Evolutionary conservation across 257 asterid genomes (phyloP).

Genomic region (Capsicum rhomboideum): DNA sequence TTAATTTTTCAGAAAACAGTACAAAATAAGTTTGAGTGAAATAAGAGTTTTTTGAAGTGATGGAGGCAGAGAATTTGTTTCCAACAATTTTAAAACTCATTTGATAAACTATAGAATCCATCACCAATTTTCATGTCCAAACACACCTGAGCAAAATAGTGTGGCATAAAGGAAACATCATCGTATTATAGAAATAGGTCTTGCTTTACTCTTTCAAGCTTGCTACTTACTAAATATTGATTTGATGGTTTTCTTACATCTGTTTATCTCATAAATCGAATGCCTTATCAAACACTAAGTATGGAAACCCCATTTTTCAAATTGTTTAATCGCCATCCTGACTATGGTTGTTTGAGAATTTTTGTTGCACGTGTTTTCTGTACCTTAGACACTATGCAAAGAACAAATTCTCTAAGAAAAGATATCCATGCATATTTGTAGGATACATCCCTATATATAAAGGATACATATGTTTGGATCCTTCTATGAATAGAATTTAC

Average conservation of each 20-base stretch:
- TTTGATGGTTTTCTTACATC: too few relatives aligned
- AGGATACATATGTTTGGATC: too few relatives aligned
- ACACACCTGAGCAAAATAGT: neutral
- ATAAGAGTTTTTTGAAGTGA: too few relatives aligned
- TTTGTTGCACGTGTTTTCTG: neutral
- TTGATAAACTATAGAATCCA: neutral
- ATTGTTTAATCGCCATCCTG: neutral
- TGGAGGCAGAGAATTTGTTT: neutral
- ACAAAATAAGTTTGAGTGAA: too few relatives aligned
- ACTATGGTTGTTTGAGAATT: neutral
- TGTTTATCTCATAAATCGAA: neutral
- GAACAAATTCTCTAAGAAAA: neutral
- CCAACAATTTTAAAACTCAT: neutral
- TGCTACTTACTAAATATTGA: too few relatives aligned
- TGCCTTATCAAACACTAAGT: neutral
- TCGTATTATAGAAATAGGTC: neutral
- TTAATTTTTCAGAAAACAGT: neutral
- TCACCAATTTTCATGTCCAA: neutral
- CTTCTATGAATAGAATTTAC: too few relatives aligned
- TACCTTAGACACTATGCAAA: neutral
- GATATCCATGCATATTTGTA: too few relatives aligned
- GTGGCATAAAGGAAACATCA: neutral
- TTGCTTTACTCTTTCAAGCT: neutral
- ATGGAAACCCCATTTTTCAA: too few relatives aligned
- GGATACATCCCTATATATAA: too few relatives aligned